Evolutionary conservation across 192 early-diverging fungal genomes (phyloP), one percentile per base, ranked within the genome.

Genomic region (Backusella tuberculispora): DNA sequence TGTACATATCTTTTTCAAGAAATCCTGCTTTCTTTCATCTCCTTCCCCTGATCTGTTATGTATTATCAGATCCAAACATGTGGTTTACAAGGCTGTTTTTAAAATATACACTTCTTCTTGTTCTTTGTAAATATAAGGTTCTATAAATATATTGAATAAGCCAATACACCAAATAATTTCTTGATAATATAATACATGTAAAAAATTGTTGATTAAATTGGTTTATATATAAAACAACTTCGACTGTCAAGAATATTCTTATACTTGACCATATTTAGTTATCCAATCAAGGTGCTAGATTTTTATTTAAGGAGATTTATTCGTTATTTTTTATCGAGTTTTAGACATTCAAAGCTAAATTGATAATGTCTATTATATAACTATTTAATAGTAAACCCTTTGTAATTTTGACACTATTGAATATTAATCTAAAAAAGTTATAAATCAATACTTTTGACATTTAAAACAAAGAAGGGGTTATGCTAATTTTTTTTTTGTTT

Each of bases 201-300:
- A n/a, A n/a, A n/a, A n/a, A n/a, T n/a, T n/a, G n/a, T n/a, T n/a
- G 29, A 34, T 34, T 34, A 34, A 34, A 34, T 34, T 34, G 2
- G 29, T 34, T 34, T 34, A 34, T 34, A 34, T 24, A 43, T 43
- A 60, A 26, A 60, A 21, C 53, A 26, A 60, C 53, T 60, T 34
- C 21, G 21, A 60, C 53, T 60, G 53, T 60, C 21, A 60, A 60
- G 8, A 24, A 60, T 60, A 24, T 60, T 60, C 21, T 60, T 60
- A 9, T 60, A 34, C 29, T 60, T 60, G 21, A 19, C 53, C 21
- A 60, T 60, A 60, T 60, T 60, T 60, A 60, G 53, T 26, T 60
- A 60, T 60, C 21, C 21, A 60, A 60, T 26, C 53, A 60, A 24
- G 50, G 19, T 5, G 6, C n/a, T 3, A 8, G 7, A 17, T 6